A percentile compares a stretch with the other conserved stretches of the same genome.
Conservation (phyloP, 768 basidiomycete species). For the Daedaleopsis sinensis region DNA sequence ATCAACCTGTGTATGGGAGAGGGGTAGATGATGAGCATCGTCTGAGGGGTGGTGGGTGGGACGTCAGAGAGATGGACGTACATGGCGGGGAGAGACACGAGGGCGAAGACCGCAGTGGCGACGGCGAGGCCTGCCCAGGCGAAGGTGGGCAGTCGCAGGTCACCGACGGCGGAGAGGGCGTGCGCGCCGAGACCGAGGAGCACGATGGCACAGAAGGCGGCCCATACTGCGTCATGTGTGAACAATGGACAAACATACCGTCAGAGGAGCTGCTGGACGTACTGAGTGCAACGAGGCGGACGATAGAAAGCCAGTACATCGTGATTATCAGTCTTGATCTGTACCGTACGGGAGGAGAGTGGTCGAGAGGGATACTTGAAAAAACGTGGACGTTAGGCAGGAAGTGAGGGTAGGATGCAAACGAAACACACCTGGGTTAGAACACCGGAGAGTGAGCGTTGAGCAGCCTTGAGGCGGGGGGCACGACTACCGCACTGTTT, state of each 20-base stretch:
- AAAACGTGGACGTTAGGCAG: not conserved
- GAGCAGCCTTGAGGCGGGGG: too few species aligned
- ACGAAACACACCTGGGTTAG: not conserved
- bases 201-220: slow-evolving; percentile 14
- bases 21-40: not conserved
- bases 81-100: slow-evolving; percentile 25
- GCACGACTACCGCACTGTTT: not conserved
- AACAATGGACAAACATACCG: not conserved
- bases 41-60: too few species aligned
- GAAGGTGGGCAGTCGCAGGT: slow-evolving; percentile 5
- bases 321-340: not conserved
- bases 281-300: slow-evolving; percentile 19
- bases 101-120: slow-evolving; percentile 25
- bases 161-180: slow-evolving; percentile 4
- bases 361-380: not conserved
- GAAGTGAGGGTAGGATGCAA: not conserved
- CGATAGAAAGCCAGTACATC: slow-evolving; percentile 11
- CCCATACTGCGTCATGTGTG: slow-evolving; percentile 1
- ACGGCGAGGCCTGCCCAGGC: slow-evolving; percentile 25
- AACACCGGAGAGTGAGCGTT: not conserved
- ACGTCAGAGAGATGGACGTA: slow-evolving; percentile 8
- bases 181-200: slow-evolving; percentile 20
- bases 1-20: slow-evolving; percentile 20
- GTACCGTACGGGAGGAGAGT: not conserved
- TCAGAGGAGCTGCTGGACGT: not conserved